Evolutionary conservation across 345 rosid species (phyloP), one percentile per base, ranked within the genome.

Genomic region (Rhodamnia rubescens): DNA sequence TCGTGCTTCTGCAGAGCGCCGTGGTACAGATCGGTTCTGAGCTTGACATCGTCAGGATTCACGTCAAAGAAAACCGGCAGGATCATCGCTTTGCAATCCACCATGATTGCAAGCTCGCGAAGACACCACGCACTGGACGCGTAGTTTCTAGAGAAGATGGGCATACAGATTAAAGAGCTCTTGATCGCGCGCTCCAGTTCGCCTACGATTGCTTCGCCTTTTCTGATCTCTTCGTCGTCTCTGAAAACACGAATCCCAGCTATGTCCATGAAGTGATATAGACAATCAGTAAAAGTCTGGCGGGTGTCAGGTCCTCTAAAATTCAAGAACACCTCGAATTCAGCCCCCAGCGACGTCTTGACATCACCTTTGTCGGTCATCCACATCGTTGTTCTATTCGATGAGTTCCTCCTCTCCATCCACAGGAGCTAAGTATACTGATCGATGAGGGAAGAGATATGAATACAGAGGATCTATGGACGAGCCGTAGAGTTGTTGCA

Each of bases 291-390:
- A n/a, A 58, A 58, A n/a, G 0, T 58, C 8, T 0, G 1, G 1
- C 18, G 64, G 10, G 32, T 58, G 32, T 58, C 64, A 0, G 64
- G 64, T 0, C 64, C 64, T 58, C 32, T 58, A 13, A 58, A 58
- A 58, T n/a, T 58, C 4, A 58, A 58, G 8, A 58, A 58, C 4
- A 58, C 32, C 15, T 58, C 64, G 1, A n/a, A 58, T 26, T n/a
- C 64, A 20, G 16, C 4, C 1, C 64, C 32, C 7, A n/a, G 20
- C 3, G 20, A 0, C 6, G 4, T 0, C 74, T 27, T 8, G 0
- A 14, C 40, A 59, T 59, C 74, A 59, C 0, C 36, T 59, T 18
- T 27, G 29, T 27, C 20, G 0, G 40, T 14, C 29, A 57, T 11
- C 27, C 12, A 11, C 29, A 11, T 11, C 16, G 32, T 27, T 58